Evolutionary conservation across 257 asterid species (phyloP).

Genomic region (Solanum corneliomulleri): DNA sequence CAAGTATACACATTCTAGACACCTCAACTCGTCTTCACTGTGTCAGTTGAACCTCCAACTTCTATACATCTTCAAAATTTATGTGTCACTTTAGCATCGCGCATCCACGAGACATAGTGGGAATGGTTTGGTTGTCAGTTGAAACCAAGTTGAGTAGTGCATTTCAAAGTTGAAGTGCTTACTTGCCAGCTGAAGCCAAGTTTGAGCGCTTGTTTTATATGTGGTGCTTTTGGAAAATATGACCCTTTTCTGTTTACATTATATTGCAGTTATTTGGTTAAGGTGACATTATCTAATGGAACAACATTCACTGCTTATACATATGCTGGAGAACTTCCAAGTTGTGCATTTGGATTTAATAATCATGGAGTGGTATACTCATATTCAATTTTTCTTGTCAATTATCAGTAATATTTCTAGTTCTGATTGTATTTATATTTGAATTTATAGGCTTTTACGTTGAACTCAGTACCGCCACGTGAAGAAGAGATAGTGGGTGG

Average conservation of each 20-base stretch:
- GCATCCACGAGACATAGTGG: neutral
- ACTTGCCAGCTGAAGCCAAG: neutral
- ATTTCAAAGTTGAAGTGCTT: neutral
- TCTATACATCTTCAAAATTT: too few relatives aligned
- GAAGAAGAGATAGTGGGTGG: constrained; percentile 61
- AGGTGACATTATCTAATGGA: constrained; percentile 38
- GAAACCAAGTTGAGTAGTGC: neutral
- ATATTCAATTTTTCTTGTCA: neutral
- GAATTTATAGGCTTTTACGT: constrained; percentile 53
- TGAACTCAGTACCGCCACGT: constrained; percentile 79
- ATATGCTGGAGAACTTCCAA: constrained; percentile 94
- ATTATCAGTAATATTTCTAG: neutral
- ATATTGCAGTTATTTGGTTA: constrained; percentile 52
- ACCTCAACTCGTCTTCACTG: neutral
- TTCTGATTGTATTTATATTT: neutral
- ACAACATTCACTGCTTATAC: constrained; percentile 70
- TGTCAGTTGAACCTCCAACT: neutral
- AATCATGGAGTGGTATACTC: constrained; percentile 49
- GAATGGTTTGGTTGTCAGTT: neutral
- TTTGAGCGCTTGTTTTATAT: neutral
- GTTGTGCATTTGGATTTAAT: constrained; percentile 89
- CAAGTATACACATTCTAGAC: neutral
- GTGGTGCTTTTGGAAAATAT: neutral
- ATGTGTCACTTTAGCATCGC: neutral
- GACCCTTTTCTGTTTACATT: neutral